These are phyloP conservation scores for Naematelia encephala DNA, from an alignment of 768 basidiomycete species.

Conservation along the genomic window DNA sequence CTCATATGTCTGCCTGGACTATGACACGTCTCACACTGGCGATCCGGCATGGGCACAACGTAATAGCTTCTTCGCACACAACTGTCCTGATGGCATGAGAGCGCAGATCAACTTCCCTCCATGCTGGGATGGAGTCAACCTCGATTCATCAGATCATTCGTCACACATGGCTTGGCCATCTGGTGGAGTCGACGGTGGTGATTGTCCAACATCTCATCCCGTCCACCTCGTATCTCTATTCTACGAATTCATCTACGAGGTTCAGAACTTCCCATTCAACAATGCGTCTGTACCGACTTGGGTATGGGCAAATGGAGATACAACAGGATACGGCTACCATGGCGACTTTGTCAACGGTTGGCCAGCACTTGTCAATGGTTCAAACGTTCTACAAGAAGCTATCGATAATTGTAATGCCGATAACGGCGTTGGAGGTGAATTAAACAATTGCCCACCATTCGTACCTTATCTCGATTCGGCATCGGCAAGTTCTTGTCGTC, in stretches of 20 bases:
- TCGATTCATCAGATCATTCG: conserved; percentile 49
- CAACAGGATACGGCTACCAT: conserved; percentile 47
- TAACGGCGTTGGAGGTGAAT: conserved; percentile 47
- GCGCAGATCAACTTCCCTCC: conserved; percentile 52
- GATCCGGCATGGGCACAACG: conserved; percentile 46
- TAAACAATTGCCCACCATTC: conserved; percentile 47
- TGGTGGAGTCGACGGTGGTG: conserved; percentile 46
- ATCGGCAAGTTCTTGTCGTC: conserved; percentile 35
- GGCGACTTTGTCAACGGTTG: conserved; percentile 51
- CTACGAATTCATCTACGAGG: conserved; percentile 51
- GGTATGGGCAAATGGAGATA: conserved; percentile 27
- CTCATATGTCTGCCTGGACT: conserved; percentile 50
- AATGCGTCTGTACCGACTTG: conserved; percentile 25
- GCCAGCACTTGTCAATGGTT: conserved; percentile 39
- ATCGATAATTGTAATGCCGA: conserved; percentile 43
- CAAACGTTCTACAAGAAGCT: conserved; percentile 50
- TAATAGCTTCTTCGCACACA: conserved; percentile 49
- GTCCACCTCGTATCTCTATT: conserved; percentile 50
- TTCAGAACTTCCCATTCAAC: conserved; percentile 50
- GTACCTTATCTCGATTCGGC: conserved; percentile 45
- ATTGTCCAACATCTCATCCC: conserved; percentile 48
- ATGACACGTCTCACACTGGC: conserved; percentile 23
- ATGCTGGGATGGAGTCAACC: conserved; percentile 52
- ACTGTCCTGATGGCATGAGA: conserved; percentile 51
- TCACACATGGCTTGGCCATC: conserved; percentile 52